Conservation (phyloP, 1,139 yeast species). For the Blastobotrys malaysiensis region DNA sequence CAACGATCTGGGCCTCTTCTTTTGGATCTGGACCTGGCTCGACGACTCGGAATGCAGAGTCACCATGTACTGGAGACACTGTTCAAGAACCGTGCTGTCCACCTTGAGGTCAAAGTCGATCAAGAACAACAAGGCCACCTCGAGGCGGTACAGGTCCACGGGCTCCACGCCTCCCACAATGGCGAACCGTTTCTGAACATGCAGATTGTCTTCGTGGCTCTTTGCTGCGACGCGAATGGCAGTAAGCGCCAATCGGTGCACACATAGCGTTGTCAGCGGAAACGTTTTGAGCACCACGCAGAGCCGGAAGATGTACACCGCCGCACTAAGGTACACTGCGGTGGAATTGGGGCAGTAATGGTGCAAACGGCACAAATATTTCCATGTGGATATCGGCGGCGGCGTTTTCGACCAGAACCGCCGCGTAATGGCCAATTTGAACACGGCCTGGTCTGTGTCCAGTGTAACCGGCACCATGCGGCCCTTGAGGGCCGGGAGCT, state of each 20-base stretch:
- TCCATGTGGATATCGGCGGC: conserved; percentile 34
- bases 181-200: conserved; percentile 46
- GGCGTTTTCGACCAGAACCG: conserved; percentile 38
- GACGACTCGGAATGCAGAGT: background rate
- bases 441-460: background rate
- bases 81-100: conserved; percentile 27
- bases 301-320: conserved; percentile 34
- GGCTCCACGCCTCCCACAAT: conserved; percentile 48
- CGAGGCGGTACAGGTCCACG: conserved; percentile 42
- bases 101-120: conserved; percentile 35
- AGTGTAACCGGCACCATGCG: background rate
- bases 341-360: conserved; percentile 41
- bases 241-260: conserved; percentile 46
- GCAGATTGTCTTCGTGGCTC: conserved; percentile 47
- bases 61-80: conserved; percentile 20
- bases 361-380: conserved; percentile 39
- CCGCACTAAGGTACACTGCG: conserved; percentile 40
- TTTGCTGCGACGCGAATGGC: conserved; percentile 48
- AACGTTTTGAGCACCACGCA: conserved; percentile 31
- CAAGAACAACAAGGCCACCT: conserved; percentile 42
- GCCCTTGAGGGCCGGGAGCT: conserved; percentile 5
- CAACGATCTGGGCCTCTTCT: background rate
- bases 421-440: conserved; percentile 22
- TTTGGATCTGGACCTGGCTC: background rate
- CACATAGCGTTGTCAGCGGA: conserved; percentile 39